Conservation (phyloP, 106 monocot genomes). For the Xerophyta viscosa region DNA sequence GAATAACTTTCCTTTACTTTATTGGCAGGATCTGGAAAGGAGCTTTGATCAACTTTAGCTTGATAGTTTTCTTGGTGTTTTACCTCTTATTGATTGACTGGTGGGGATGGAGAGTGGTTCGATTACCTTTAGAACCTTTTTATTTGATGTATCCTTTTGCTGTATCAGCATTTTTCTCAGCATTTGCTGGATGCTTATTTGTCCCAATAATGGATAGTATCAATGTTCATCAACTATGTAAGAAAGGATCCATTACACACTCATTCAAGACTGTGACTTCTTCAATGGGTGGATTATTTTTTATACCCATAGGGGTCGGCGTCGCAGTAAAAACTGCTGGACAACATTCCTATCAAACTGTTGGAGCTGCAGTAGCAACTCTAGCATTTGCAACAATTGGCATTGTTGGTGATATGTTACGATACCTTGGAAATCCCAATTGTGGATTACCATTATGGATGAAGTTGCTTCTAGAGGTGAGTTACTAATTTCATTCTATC, state of each 20-base stretch:
- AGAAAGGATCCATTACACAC: conserved; percentile 30
- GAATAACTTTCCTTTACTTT: too few species aligned
- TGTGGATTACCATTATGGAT: conserved; percentile 44
- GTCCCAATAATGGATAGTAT: conserved; percentile 48
- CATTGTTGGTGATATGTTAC: conserved; percentile 57
- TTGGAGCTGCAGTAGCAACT: conserved; percentile 55
- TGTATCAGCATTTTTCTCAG: conserved; percentile 54
- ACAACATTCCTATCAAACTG: conserved; percentile 30
- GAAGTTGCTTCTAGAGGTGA: conserved; percentile 56
- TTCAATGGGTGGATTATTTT: conserved; percentile 85
- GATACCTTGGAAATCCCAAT: conserved; percentile 19
- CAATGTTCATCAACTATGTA: conserved; percentile 51
- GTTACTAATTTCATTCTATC: too few species aligned
- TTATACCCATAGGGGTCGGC: conserved; percentile 70
- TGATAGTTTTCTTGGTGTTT: conserved; percentile 36
- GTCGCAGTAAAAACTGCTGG: conserved; percentile 40
- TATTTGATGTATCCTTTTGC: conserved; percentile 68
- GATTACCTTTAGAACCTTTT: conserved; percentile 73
- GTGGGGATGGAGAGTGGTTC: conserved; percentile 82
- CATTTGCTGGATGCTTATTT: conserved; percentile 61
- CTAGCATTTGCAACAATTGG: conserved; percentile 61
- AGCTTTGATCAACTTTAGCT: conserved; percentile 45
- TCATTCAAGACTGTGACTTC: conserved; percentile 34
- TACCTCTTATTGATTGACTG: conserved; percentile 78
- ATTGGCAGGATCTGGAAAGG: conserved; percentile 52